Evolutionary conservation across 805 yeast species (phyloP), one percentile per base, ranked within the genome.

Genomic region (Candida silvicultrix): DNA sequence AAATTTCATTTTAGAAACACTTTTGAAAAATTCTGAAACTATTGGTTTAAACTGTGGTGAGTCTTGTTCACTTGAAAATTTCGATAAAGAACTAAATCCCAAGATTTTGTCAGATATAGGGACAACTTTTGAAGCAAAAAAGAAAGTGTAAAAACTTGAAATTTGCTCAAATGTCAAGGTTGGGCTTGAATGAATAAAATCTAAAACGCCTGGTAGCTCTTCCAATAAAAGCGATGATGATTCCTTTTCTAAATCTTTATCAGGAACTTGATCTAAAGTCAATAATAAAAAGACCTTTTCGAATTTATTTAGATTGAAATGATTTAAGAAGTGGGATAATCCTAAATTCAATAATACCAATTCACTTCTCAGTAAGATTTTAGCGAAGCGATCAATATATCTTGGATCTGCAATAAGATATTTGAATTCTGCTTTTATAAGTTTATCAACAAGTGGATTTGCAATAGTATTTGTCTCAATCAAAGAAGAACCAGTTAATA

Each of bases 401-500:
- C 40, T 48, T 43, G 42, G 49, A 40, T 48, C 43, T 19, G 52
- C 23, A 3, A 58, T 47, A 10, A 62, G 46, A n/a, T 48, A 25
- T 21, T 51, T 50, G 10, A 60, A 46, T 35, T 63, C 64, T 43
- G 44, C 45, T 42, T 58, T 60, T 21, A 55, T 55, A 18, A 59
- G 53, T 21, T 48, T 48, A 25, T 52, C 50, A 18, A 48, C 43
- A 2, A 45, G 28, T n/a, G 44, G 44, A 38, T 53, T 57, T 22
- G 50, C 41, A 22, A 55, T 50, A 35, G 50, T 47, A 51, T 56
- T 51, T 25, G 60, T 43, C 34, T 55, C 43, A 37, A 57, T 49
- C 51, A 49, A 46, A 46, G 45, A 56, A 49, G 67, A 59, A 57
- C 48, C 56, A 59, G 57, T 64, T 41, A 56, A 60, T n/a, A 65